Percentiles rank a stretch among this genome's conserved stretches.
These are phyloP conservation scores for Dendrobium catenatum DNA, from an alignment of 106 monocot species.

Conservation along the genomic window DNA sequence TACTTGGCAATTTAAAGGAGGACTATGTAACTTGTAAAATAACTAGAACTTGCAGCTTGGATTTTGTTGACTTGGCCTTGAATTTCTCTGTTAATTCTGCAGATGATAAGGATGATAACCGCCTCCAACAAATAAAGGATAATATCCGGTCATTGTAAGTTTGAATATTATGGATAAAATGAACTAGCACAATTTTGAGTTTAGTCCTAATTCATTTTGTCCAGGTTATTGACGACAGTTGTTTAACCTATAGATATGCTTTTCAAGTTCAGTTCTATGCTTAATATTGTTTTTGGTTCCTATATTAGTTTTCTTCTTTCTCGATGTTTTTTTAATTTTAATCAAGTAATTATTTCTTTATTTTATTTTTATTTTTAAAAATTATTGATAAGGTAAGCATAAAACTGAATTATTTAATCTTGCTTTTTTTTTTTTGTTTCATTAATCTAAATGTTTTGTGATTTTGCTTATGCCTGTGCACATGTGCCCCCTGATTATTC, in stretches of 20 bases:
- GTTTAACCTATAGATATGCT: too few species aligned
- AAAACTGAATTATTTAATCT: background rate
- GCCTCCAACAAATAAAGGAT: slow-evolving; percentile 70
- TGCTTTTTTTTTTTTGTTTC: background rate
- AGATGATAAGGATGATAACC: slow-evolving; percentile 50
- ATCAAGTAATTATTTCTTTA: too few species aligned
- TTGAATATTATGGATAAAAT: slow-evolving; percentile 1
- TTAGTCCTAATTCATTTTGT: background rate
- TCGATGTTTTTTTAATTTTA: background rate
- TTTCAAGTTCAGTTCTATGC: background rate
- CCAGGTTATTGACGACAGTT: too few species aligned
- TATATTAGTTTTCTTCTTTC: background rate
- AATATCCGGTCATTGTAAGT: slow-evolving; percentile 76
- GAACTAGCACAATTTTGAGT: background rate
- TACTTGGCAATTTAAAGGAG: slow-evolving; percentile 23
- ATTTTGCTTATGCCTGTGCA: background rate
- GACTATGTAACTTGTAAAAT: slow-evolving; percentile 32
- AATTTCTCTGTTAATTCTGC: slow-evolving; percentile 6
- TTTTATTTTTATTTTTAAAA: background rate
- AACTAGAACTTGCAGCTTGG: background rate
- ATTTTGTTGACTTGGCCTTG: slow-evolving; percentile 8
- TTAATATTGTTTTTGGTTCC: background rate
- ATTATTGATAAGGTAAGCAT: background rate
- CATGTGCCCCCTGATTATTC: background rate
- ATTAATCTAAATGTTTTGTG: background rate